phyloP scores from a whole-genome alignment of 2,329 filamentous ascomycete species.

The Herpotrichia juniperi region DNA sequence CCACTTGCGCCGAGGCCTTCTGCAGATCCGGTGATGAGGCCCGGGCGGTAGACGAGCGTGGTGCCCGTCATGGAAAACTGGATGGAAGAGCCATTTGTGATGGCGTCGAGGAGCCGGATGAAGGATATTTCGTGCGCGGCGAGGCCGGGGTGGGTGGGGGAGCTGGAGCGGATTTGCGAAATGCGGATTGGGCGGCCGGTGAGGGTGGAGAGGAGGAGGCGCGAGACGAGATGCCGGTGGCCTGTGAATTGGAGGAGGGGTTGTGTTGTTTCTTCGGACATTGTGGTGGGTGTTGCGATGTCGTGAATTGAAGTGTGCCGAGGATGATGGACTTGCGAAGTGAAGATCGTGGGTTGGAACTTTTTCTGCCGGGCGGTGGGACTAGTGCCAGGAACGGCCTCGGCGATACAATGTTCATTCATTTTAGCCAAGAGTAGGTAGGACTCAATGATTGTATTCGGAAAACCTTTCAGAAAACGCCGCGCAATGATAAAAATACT shows the following conservation, averaged over 20 bases:
- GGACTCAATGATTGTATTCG: not conserved
- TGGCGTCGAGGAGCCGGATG: conserved; percentile 87
- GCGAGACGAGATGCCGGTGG: conserved; percentile 80
- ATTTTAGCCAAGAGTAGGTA: too few species aligned
- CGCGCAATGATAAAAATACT: conserved; percentile 22
- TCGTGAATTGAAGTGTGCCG: not conserved
- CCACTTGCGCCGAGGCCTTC: conserved; percentile 73
- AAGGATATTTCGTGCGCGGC: conserved; percentile 94
- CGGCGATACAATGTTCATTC: too few species aligned
- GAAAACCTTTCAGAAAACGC: conserved; percentile 11
- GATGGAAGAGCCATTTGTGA: conserved; percentile 94
- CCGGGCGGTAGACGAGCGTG: conserved; percentile 87
- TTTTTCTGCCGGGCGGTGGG: conserved; percentile 14
- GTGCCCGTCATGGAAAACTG: conserved; percentile 97
- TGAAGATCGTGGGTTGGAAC: conserved; percentile 5
- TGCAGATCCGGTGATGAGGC: conserved; percentile 85
- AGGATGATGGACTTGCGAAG: too few species aligned
- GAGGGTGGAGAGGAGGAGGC: conserved; percentile 87
- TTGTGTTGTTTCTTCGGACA: conserved; percentile 47
- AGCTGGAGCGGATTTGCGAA: conserved; percentile 88
- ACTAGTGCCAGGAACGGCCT: conserved; percentile 5
- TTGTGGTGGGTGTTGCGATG: conserved; percentile 14
- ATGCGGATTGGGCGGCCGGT: conserved; percentile 90
- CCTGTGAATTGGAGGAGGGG: conserved; percentile 76
- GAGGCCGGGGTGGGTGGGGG: conserved; percentile 85